Percentiles rank a stretch among this genome's conserved stretches.
Conservation (phyloP, 106 monocot species). For the Dendrobium officinale region DNA sequence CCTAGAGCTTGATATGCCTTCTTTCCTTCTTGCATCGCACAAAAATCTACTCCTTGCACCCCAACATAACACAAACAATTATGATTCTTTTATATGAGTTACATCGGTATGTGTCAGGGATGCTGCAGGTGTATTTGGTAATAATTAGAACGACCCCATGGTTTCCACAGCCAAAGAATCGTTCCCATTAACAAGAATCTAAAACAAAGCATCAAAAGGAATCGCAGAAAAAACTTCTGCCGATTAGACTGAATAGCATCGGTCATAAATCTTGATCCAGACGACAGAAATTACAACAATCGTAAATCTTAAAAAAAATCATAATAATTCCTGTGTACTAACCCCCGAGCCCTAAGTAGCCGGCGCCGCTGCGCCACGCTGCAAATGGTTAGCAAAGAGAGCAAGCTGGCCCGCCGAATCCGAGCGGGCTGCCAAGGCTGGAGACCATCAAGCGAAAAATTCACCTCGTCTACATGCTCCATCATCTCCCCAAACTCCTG, state of each 20-base stretch:
- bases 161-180: background rate
- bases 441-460: slow-evolving; percentile 86
- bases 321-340: slow-evolving; percentile 17
- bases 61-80: background rate
- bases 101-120: background rate
- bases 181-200: background rate
- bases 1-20: background rate
- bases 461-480: slow-evolving; percentile 93
- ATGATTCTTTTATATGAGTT: background rate
- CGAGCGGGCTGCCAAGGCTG: slow-evolving; percentile 56
- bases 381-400: slow-evolving; percentile 57
- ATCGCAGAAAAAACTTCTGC: background rate
- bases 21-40: background rate
- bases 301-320: background rate
- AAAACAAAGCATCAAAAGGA: background rate
- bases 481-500: slow-evolving; percentile 99
- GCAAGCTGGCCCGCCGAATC: slow-evolving; percentile 65
- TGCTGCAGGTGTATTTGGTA: background rate
- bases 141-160: background rate
- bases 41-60: background rate
- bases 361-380: slow-evolving; percentile 52
- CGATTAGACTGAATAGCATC: background rate
- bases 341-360: slow-evolving; percentile 83
- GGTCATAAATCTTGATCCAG: background rate
- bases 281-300: background rate